These are phyloP conservation scores for Mikania micrantha DNA, from an alignment of 129 eudicot species.

Conservation along the genomic window DNA sequence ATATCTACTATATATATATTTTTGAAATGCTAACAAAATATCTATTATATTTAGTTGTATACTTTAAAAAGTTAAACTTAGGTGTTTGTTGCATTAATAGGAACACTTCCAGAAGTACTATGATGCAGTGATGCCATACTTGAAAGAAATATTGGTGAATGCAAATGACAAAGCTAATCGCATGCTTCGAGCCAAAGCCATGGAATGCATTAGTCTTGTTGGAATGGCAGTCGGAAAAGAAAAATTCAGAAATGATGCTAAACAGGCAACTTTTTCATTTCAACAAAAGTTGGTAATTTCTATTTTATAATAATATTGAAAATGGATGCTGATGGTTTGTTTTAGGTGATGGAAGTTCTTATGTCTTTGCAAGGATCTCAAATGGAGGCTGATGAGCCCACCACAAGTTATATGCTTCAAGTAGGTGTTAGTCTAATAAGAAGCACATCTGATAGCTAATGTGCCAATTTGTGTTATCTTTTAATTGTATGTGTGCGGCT, in stretches of 20 bases:
- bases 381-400: constrained; percentile 94
- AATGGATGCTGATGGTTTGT: background rate
- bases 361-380: constrained; percentile 97
- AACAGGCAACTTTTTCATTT: constrained; percentile 38
- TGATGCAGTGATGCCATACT: constrained; percentile 86
- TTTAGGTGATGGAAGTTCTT: constrained; percentile 98
- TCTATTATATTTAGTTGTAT: background rate
- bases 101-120: constrained; percentile 90
- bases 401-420: constrained; percentile 99
- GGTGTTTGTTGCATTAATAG: constrained; percentile 29
- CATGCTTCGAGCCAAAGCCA: constrained; percentile 95
- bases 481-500: background rate
- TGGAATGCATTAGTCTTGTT: constrained; percentile 92
- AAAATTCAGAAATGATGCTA: constrained; percentile 80
- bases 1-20: too few relatives aligned
- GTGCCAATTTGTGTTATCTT: background rate
- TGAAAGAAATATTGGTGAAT: constrained; percentile 67
- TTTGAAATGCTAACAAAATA: too few relatives aligned
- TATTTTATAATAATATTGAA: background rate
- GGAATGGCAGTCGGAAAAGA: constrained; percentile 97
- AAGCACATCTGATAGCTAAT: background rate
- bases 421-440: constrained; percentile 29
- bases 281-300: background rate
- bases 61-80: background rate
- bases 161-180: constrained; percentile 88